phyloP scores from a whole-genome alignment of 768 basidiomycete genomes.

The Terana coerulea region DNA sequence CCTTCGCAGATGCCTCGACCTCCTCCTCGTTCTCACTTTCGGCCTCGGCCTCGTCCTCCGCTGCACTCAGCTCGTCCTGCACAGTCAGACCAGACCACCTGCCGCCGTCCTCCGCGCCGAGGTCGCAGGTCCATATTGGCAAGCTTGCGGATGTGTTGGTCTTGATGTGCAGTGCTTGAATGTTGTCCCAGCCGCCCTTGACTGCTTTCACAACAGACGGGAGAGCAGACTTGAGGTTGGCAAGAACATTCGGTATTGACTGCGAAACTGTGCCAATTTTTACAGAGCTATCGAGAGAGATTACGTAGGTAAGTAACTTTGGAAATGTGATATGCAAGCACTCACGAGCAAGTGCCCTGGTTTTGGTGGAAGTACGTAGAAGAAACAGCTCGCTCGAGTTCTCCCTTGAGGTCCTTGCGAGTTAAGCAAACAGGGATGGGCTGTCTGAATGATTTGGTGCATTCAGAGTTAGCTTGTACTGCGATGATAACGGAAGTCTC shows the following conservation, averaged over 20 bases:
- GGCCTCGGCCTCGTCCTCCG: conserved; percentile 13
- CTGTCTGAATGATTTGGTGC: conserved; percentile 52
- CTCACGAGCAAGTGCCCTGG: conserved; percentile 88
- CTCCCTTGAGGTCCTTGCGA: conserved; percentile 86
- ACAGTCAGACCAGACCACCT: conserved; percentile 54
- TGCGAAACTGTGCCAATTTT: conserved; percentile 79
- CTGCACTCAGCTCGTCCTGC: conserved; percentile 24
- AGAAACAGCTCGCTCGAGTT: conserved; percentile 88
- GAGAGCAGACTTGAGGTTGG: conserved; percentile 75
- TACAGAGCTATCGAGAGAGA: conserved; percentile 54
- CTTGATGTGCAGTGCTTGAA: conserved; percentile 88
- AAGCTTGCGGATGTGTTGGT: conserved; percentile 78
- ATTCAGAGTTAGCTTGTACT: neutral
- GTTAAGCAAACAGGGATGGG: conserved; percentile 92
- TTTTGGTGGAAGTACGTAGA: conserved; percentile 97
- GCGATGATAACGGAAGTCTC: conserved; percentile 24
- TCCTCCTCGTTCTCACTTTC: conserved; percentile 26
- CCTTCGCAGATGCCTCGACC: conserved; percentile 11
- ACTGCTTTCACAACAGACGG: conserved; percentile 70
- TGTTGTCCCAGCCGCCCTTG: conserved; percentile 84
- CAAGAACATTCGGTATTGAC: conserved; percentile 65
- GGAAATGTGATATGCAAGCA: conserved; percentile 15
- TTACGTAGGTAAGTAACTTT: neutral
- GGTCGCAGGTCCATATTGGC: conserved; percentile 85
- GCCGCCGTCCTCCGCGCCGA: conserved; percentile 57